Percentiles rank a stretch among this genome's conserved stretches.
phyloP scores from a whole-genome alignment of 208 protist genomes.

The Leishmania gerbilli region DNA sequence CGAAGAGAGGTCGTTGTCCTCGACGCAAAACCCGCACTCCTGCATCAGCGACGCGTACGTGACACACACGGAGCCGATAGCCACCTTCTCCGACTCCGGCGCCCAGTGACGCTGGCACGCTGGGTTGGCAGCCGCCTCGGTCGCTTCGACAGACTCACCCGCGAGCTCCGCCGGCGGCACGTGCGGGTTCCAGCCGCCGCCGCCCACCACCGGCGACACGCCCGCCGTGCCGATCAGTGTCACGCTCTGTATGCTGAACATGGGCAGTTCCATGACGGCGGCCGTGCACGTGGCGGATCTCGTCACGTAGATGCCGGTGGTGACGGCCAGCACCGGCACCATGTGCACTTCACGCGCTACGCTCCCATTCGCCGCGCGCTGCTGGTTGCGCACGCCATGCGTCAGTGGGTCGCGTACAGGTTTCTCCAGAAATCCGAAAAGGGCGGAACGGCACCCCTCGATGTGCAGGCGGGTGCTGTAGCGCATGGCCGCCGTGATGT shows the following conservation, averaged over 20 bases:
- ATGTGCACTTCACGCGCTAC: slow-evolving; percentile 16
- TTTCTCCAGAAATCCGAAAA: slow-evolving; percentile 50
- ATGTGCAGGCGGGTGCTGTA: slow-evolving; percentile 33
- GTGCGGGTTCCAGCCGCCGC: slow-evolving; percentile 41
- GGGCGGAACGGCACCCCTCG: slow-evolving; percentile 42
- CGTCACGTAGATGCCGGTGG: slow-evolving; percentile 51
- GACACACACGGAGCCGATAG: slow-evolving; percentile 64
- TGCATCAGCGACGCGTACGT: slow-evolving; percentile 49
- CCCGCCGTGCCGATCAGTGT: slow-evolving; percentile 58
- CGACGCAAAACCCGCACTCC: slow-evolving; percentile 57
- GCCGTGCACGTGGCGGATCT: slow-evolving; percentile 44
- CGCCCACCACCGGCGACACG: slow-evolving; percentile 58
- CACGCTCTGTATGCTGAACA: slow-evolving; percentile 45
- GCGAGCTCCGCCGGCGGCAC: slow-evolving; percentile 6
- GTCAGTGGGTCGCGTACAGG: not conserved
- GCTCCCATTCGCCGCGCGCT: slow-evolving; percentile 11
- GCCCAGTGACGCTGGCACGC: slow-evolving; percentile 37
- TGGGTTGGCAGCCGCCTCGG: slow-evolving; percentile 27
- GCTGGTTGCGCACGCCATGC: slow-evolving; percentile 21
- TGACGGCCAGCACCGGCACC: slow-evolving; percentile 48
- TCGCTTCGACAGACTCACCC: slow-evolving; percentile 10
- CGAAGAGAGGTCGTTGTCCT: slow-evolving; percentile 37
- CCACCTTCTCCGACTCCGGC: slow-evolving; percentile 30
- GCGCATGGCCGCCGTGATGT: slow-evolving; percentile 47
- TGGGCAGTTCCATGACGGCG: slow-evolving; percentile 43